Evolutionary conservation across 2,329 filamentous ascomycete species (phyloP).

Genomic region (Phialophora verrucosa): DNA sequence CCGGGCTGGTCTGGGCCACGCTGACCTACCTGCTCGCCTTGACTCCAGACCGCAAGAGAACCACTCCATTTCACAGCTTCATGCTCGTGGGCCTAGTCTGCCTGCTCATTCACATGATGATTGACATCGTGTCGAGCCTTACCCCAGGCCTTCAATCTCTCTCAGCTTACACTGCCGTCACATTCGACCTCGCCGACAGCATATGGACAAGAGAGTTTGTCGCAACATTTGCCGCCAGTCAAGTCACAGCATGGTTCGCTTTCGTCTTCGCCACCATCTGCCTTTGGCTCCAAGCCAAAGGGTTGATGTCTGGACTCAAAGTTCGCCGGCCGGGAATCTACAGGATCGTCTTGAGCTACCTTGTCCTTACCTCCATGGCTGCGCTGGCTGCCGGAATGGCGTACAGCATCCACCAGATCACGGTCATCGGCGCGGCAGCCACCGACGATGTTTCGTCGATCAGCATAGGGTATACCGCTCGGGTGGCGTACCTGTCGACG

Average conservation of each 20-base stretch:
- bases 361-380: constrained; percentile 22
- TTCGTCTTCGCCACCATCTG: constrained; percentile 31
- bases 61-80: constrained; percentile 31
- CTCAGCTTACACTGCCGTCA: constrained; percentile 30
- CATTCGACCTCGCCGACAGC: constrained; percentile 26
- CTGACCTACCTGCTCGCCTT: constrained; percentile 35
- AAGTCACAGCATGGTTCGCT: constrained; percentile 26
- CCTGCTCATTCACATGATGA: constrained; percentile 30
- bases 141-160: constrained; percentile 27
- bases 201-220: constrained; percentile 27
- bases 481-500: constrained; percentile 21
- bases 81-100: constrained; percentile 31
- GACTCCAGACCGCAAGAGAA: constrained; percentile 32
- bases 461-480: constrained; percentile 4
- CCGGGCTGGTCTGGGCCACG: constrained; percentile 31
- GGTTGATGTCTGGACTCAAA: constrained; percentile 29
- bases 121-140: constrained; percentile 27
- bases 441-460: background rate
- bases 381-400: constrained; percentile 18
- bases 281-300: constrained; percentile 34
- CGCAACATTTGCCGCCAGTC: constrained; percentile 17
- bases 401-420: constrained; percentile 28
- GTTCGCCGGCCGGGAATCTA: constrained; percentile 20
- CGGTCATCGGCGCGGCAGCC: constrained; percentile 12
- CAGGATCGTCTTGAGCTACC: constrained; percentile 25